phyloP scores from a whole-genome alignment of 352 stramenopile genomes.

The Peronospora destructor region DNA sequence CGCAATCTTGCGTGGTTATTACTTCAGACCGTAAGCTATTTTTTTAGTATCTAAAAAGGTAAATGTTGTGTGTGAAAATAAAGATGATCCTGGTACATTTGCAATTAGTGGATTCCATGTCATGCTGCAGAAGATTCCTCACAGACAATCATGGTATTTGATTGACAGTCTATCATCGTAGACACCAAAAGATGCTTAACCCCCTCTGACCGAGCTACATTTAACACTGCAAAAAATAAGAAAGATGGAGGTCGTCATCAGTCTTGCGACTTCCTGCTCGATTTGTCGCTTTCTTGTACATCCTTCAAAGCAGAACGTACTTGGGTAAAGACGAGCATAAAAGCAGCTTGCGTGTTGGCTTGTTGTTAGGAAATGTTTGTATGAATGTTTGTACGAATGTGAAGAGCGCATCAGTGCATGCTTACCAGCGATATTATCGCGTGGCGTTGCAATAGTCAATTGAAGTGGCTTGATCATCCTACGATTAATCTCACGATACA shows the following conservation, averaged over 20 bases:
- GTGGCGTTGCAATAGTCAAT: constrained; percentile 16
- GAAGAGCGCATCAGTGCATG: not conserved
- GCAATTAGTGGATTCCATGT: too few species aligned
- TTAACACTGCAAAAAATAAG: constrained; percentile 12
- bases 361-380: constrained; percentile 1
- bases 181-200: too few species aligned
- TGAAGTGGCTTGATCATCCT: constrained; percentile 8
- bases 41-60: too few species aligned
- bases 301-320: constrained; percentile 20
- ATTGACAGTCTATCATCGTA: too few species aligned
- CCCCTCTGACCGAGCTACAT: too few species aligned
- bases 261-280: constrained; percentile 12
- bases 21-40: too few species aligned
- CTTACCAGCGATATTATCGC: not conserved
- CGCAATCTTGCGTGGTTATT: too few species aligned
- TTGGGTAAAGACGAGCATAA: constrained; percentile 1
- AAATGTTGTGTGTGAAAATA: too few species aligned
- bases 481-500: too few species aligned
- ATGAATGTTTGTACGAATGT: not conserved
- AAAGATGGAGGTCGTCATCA: constrained; percentile 21
- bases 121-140: too few species aligned
- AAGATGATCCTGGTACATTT: too few species aligned
- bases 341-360: constrained; percentile 4
- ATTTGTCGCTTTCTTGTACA: constrained; percentile 17
- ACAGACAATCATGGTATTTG: too few species aligned